Conservation (phyloP, 345 rosid species). For the Euclidium syriacum region DNA sequence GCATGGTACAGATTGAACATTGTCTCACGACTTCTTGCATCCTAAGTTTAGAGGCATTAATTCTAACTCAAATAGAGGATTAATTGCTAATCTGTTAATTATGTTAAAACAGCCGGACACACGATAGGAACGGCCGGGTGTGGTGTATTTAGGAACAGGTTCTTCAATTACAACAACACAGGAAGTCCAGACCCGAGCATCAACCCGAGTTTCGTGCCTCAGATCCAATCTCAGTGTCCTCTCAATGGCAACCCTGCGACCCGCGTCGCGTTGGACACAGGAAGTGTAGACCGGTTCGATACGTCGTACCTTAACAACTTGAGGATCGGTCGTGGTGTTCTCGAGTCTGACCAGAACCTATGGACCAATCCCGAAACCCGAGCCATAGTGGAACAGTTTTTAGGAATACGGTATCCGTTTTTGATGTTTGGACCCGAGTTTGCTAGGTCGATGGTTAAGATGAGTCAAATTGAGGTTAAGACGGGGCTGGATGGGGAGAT, state of each 20-base stretch:
- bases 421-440: conserved; percentile 18
- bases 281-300: conserved; percentile 44
- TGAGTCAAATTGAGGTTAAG: conserved; percentile 39
- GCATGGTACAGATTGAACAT: not conserved
- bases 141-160: conserved; percentile 39
- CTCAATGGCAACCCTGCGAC: conserved; percentile 28
- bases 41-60: no score
- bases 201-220: conserved; percentile 34
- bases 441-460: conserved; percentile 40
- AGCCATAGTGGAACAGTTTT: conserved; percentile 33
- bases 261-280: conserved; percentile 44
- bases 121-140: conserved; percentile 61
- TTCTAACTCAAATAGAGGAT: not conserved
- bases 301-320: conserved; percentile 43
- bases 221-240: conserved; percentile 47
- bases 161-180: conserved; percentile 40
- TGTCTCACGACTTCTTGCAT: not conserved
- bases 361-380: conserved; percentile 42
- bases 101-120: conserved; percentile 45
- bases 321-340: conserved; percentile 39
- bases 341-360: conserved; percentile 50
- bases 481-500: conserved; percentile 40
- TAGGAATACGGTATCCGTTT: conserved; percentile 13
- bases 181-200: conserved; percentile 46
- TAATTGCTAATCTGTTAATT: not conserved